These are phyloP conservation scores for Cyphellophora europaea DNA, from an alignment of 2,329 filamentous ascomycete genomes.

Conservation along the genomic window DNA sequence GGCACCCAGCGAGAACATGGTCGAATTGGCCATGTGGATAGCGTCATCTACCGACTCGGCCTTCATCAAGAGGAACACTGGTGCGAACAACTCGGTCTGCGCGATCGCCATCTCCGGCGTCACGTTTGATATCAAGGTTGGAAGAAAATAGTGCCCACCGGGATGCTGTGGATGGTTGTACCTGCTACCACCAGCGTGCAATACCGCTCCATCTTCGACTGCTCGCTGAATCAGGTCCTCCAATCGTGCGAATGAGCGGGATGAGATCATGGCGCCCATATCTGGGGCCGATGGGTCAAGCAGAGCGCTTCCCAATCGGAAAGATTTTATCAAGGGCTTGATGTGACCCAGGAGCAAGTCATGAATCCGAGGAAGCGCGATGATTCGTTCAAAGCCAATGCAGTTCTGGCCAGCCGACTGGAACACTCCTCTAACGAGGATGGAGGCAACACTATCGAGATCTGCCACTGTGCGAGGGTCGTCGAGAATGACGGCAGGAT, in stretches of 20 bases:
- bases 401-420: constrained; percentile 90
- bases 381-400: constrained; percentile 89
- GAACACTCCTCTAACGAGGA: constrained; percentile 86
- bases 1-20: constrained; percentile 76
- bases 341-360: constrained; percentile 61
- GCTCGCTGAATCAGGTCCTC: constrained; percentile 71
- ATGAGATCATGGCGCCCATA: constrained; percentile 83
- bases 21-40: constrained; percentile 72
- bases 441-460: constrained; percentile 64
- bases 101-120: constrained; percentile 78
- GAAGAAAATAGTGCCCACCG: constrained; percentile 80
- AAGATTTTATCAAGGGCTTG: constrained; percentile 59
- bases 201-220: constrained; percentile 65
- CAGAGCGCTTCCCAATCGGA: constrained; percentile 67
- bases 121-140: constrained; percentile 86
- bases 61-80: constrained; percentile 77
- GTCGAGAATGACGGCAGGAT: constrained; percentile 82
- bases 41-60: constrained; percentile 57
- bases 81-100: constrained; percentile 84
- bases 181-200: constrained; percentile 70
- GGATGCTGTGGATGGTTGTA: constrained; percentile 63
- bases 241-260: constrained; percentile 62
- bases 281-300: constrained; percentile 46
- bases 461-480: constrained; percentile 50
- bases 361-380: constrained; percentile 71